phyloP scores from a whole-genome alignment of 208 protist species.

The Hexamita inflata region DNA sequence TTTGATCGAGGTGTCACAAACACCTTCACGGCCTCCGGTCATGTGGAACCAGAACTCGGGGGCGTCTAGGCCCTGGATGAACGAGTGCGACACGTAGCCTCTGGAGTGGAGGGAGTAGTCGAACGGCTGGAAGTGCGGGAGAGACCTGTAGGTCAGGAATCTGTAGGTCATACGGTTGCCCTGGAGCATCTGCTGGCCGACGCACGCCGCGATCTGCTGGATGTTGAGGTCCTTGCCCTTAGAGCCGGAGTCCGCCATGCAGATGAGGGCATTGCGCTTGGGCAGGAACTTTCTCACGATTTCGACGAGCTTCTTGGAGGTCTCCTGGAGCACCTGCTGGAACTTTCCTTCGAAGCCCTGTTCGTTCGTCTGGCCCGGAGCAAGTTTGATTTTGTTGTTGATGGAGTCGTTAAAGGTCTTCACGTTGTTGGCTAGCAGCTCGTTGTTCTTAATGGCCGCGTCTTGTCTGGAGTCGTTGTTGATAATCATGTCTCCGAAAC shows the following conservation, averaged over 20 bases:
- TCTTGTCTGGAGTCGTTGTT: conserved; percentile 66
- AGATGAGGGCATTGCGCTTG: conserved; percentile 74
- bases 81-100: conserved; percentile 92
- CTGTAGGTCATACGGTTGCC: conserved; percentile 73
- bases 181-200: conserved; percentile 93
- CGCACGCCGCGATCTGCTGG: conserved; percentile 89
- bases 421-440: conserved; percentile 63
- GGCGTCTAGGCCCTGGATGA: conserved; percentile 84
- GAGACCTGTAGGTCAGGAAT: not conserved
- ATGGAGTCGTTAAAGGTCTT: conserved; percentile 69
- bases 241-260: conserved; percentile 88
- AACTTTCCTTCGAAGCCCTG: conserved; percentile 94
- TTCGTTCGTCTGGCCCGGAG: conserved; percentile 70
- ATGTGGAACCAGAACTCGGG: conserved; percentile 99
- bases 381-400: conserved; percentile 67
- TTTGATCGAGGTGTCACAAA: conserved; percentile 98
- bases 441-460: conserved; percentile 67
- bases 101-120: conserved; percentile 53
- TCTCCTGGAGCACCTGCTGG: conserved; percentile 65
- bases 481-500: conserved; percentile 89
- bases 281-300: conserved; percentile 60
- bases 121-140: not conserved
- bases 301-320: conserved; percentile 52
- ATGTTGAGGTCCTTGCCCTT: conserved; percentile 97
- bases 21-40: conserved; percentile 65